A percentile compares a stretch with the other conserved stretches of the same genome.
phyloP scores from a whole-genome alignment of 2,329 filamentous ascomycete species.

The Metarhizium anisopliae region DNA sequence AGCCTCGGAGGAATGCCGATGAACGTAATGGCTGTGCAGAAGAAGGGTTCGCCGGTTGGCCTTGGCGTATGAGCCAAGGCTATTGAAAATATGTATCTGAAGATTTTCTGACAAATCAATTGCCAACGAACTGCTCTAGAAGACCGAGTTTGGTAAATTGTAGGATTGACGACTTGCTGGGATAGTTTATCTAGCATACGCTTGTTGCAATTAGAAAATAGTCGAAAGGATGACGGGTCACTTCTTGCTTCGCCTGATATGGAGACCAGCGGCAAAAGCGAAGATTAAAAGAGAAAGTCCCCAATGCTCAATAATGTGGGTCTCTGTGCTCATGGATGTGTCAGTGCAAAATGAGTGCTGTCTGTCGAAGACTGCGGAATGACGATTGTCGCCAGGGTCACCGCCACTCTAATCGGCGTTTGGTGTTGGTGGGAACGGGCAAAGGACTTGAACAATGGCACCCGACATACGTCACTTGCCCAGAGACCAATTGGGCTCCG shows the following conservation, averaged over 20 bases:
- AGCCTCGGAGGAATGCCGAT: background rate
- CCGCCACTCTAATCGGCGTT: constrained; percentile 1
- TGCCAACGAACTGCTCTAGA: background rate
- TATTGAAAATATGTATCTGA: background rate
- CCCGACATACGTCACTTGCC: constrained; percentile 7
- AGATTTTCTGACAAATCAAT: background rate
- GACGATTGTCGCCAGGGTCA: constrained; percentile 10
- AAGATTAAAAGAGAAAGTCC: background rate
- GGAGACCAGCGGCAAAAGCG: background rate
- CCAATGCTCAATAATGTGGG: background rate
- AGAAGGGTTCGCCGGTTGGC: background rate
- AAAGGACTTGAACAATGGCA: background rate
- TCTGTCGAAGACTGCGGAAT: constrained; percentile 3
- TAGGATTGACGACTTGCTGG: background rate
- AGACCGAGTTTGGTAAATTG: background rate
- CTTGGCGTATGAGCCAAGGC: background rate
- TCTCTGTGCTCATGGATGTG: background rate
- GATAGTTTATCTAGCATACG: background rate
- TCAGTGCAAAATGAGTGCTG: background rate
- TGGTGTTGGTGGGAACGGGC: background rate
- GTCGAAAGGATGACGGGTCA: background rate
- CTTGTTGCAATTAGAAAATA: background rate
- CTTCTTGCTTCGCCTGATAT: background rate
- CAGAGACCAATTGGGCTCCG: background rate
- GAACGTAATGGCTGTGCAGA: background rate